Evolutionary conservation across 805 yeast genomes (phyloP), one percentile per base, ranked within the genome.

Genomic region (Cyberlindnera amylophila): DNA sequence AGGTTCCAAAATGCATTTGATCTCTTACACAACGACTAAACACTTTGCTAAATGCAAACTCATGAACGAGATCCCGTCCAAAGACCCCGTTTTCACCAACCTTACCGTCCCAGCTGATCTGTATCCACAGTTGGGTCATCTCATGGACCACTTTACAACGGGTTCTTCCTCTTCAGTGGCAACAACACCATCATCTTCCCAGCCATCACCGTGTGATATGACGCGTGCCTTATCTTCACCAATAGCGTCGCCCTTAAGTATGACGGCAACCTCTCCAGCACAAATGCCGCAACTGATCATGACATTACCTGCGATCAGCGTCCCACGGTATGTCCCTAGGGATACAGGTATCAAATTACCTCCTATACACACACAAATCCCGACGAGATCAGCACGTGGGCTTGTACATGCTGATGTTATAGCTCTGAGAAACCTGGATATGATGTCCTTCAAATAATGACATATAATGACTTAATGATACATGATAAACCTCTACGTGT

Each of bases 1-100:
- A 24, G 73, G 74, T 35, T 72, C 72, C 36, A 79, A 75, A 45
- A 58, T 77, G 19, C 89, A 84, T 51, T 62, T 83, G 41, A 81
- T 84, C 18, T 71, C 82, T 23, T 83, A 83, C 58, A 64, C 67
- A 28, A 58, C 65, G 4, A 49, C 68, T 2, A 44, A 53, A 8
- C 53, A 54, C 45, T 56, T 55, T 29, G 51, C 55, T 18, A 57
- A 57, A 32, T 59, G 58, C 18, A 61, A 60, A 18, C 46, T 58
- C 8, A 24, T 38, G 29, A 58, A 58, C 17, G 52, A 44, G 32
- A 63, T 70, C 21, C 83, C 83, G 0, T 61, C 74, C 10, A 53
- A 57, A n/a, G 81, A 78, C 49, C 63, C 66, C 4, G 41, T 32
- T 1, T 46, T 55, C 21, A 34, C 57, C 3, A 49, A 55, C 24